phyloP scores from a whole-genome alignment of 2,329 filamentous ascomycete genomes.

The Nannizziopsis arthrosporioides region DNA sequence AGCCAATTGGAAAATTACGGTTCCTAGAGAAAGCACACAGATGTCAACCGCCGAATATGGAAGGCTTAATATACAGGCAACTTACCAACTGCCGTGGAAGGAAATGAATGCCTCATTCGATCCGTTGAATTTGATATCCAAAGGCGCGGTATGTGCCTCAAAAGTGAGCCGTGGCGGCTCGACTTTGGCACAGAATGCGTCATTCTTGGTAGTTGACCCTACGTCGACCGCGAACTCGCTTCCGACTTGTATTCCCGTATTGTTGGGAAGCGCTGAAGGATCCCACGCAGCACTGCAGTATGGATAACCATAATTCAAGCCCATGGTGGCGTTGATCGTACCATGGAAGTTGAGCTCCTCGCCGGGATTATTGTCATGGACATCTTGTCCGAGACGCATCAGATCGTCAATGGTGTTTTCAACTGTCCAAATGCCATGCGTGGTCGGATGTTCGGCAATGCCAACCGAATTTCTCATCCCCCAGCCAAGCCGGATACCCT shows the following conservation, averaged over 20 bases:
- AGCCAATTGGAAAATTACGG: constrained; percentile 38
- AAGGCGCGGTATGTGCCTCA: constrained; percentile 56
- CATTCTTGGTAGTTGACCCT: constrained; percentile 35
- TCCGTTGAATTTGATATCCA: constrained; percentile 54
- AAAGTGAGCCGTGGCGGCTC: constrained; percentile 46
- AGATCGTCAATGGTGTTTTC: constrained; percentile 56
- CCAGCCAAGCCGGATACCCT: constrained; percentile 48
- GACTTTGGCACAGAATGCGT: constrained; percentile 33
- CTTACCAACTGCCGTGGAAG: constrained; percentile 58
- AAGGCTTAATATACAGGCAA: not conserved
- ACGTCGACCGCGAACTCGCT: constrained; percentile 39
- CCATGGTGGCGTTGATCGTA: constrained; percentile 6
- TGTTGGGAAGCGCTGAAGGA: constrained; percentile 37
- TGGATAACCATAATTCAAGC: constrained; percentile 58
- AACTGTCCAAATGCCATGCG: constrained; percentile 40
- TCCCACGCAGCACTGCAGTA: constrained; percentile 57
- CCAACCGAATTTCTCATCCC: constrained; percentile 63
- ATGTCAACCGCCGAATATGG: too few relatives aligned
- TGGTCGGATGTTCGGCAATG: constrained; percentile 33
- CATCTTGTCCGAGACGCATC: constrained; percentile 38
- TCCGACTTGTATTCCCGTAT: constrained; percentile 36
- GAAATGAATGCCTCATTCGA: constrained; percentile 48
- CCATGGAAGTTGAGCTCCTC: constrained; percentile 59
- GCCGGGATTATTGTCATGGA: constrained; percentile 57
- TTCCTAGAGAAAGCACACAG: constrained; percentile 19